A percentile compares a stretch with the other conserved stretches of the same genome.
phyloP scores from a whole-genome alignment of 23 red algal species.

The Pyropia yezoensis region DNA sequence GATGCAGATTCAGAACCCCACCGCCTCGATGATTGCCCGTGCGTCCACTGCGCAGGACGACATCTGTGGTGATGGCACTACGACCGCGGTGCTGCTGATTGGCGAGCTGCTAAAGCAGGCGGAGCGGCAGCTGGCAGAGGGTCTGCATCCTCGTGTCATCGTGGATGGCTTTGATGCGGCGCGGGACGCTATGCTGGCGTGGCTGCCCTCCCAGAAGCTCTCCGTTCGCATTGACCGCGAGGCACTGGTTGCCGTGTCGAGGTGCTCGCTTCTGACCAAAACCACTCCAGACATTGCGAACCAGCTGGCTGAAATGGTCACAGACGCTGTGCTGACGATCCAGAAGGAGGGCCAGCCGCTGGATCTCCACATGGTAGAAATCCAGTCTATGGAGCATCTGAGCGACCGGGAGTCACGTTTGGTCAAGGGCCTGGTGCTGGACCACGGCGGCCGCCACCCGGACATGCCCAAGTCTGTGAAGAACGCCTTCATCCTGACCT shows the following conservation, averaged over 20 bases:
- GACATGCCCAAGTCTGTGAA: slow-evolving; percentile 97
- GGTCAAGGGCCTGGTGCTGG: slow-evolving; percentile 81
- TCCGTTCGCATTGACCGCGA: slow-evolving; percentile 59
- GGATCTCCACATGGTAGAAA: slow-evolving; percentile 98
- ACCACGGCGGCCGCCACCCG: slow-evolving; percentile 94
- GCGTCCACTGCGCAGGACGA: slow-evolving; percentile 96
- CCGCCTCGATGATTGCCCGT: slow-evolving; percentile 85
- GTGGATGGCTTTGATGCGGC: slow-evolving; percentile 92
- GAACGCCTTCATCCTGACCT: slow-evolving; percentile 93
- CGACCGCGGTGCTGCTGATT: slow-evolving; percentile 78
- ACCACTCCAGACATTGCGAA: slow-evolving; percentile 43
- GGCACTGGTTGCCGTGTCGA: slow-evolving; percentile 59
- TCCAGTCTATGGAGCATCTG: slow-evolving; percentile 77
- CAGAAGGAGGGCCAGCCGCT: slow-evolving; percentile 57
- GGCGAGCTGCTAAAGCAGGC: slow-evolving; percentile 94
- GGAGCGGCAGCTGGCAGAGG: slow-evolving; percentile 86
- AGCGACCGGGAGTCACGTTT: slow-evolving; percentile 60
- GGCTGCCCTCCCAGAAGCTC: slow-evolving; percentile 76
- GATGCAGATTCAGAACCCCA: slow-evolving; percentile 99
- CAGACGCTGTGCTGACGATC: slow-evolving; percentile 86
- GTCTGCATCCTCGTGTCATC: slow-evolving; percentile 83
- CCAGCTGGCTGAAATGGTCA: slow-evolving; percentile 70
- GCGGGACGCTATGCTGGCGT: slow-evolving; percentile 52
- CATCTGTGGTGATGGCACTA: slow-evolving; percentile 91
- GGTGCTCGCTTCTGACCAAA: slow-evolving; percentile 83